Conservation (phyloP, 352 stramenopile genomes). For the Globisporangium recalcitrans region DNA sequence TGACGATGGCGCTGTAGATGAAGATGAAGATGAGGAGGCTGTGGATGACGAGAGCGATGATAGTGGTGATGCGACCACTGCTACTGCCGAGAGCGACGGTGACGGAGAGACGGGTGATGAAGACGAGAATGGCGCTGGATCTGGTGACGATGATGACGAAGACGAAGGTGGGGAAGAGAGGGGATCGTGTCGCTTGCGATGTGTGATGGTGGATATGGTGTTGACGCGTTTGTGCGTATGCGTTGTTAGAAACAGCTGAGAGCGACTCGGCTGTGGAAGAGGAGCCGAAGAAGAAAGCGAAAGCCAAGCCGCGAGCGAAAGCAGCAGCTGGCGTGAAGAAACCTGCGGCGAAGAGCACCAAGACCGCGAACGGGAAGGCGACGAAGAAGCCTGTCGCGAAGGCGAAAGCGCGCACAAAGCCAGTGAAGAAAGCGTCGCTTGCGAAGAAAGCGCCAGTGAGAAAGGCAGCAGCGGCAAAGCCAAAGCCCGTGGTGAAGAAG, state of each 20-base stretch:
- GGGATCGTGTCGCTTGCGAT: neutral
- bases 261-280: neutral
- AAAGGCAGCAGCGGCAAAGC: slow-evolving; percentile 18
- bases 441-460: slow-evolving; percentile 3
- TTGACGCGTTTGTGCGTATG: neutral
- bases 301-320: slow-evolving; percentile 21
- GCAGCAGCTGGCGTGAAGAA: slow-evolving; percentile 11
- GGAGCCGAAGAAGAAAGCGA: slow-evolving; percentile 10
- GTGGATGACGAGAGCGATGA: neutral
- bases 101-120: neutral
- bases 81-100: neutral
- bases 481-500: slow-evolving; percentile 27
- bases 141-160: neutral
- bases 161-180: neutral
- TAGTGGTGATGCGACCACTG: neutral
- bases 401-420: neutral
- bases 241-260: neutral
- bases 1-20: neutral
- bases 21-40: neutral
- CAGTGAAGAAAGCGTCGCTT: neutral
- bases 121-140: neutral
- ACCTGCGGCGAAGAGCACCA: neutral
- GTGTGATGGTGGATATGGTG: neutral
- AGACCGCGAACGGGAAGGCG: neutral
- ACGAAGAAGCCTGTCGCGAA: slow-evolving; percentile 5